Evolutionary conservation across 2,329 filamentous ascomycete species (phyloP), one percentile per base, ranked within the genome.

Genomic region (Exophiala alcalophila): DNA sequence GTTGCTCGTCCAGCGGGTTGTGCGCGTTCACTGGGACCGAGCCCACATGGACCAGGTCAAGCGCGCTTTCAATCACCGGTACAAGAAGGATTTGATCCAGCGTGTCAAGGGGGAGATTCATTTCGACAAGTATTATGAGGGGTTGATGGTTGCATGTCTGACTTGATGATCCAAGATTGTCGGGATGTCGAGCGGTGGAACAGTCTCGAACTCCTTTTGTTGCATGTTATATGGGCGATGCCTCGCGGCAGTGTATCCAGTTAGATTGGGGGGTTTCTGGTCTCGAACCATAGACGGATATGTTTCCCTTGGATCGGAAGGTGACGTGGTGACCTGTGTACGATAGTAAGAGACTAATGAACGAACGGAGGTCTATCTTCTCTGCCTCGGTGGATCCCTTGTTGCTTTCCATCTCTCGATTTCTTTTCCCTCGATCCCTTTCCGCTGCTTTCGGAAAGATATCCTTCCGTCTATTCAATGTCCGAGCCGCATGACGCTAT

Each of bases 21-120:
- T 96, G 1, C 76, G 86, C 15, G 74, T 78, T 34, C 91, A 97
- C 65, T 97, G 91, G 91, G 80, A 95, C 60, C 74, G 74, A 25
- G 73, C 72, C 40, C 79, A 85, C 55, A 73, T 94, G 72, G 77
- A 80, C 36, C 83, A 86, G 54, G 83, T 94, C 44, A 89, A 86
- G 66, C 76, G 72, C 0, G 88, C 86, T 7, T 97, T 89, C 65
- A 72, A 81, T 58, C 77, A 84, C 57, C 75, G 76, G 32, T 94
- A 83, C 65, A 74, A 77, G 54, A 79, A 70, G 57, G 81, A 81
- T 50, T 66, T 97, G 42, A 73, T 77, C 8, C 71, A 72, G 42
- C 74, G 88, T 33, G 85, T 97, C 58, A 78, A 78, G 60, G 80
- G 83, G 2, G 91, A 97, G 72, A 94, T 87, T 4, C 86, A 41